Percentiles rank a stretch among this genome's conserved stretches.
phyloP scores from a whole-genome alignment of 1,284 basidiomycete species.

The Ceratobasidium papillatum region DNA sequence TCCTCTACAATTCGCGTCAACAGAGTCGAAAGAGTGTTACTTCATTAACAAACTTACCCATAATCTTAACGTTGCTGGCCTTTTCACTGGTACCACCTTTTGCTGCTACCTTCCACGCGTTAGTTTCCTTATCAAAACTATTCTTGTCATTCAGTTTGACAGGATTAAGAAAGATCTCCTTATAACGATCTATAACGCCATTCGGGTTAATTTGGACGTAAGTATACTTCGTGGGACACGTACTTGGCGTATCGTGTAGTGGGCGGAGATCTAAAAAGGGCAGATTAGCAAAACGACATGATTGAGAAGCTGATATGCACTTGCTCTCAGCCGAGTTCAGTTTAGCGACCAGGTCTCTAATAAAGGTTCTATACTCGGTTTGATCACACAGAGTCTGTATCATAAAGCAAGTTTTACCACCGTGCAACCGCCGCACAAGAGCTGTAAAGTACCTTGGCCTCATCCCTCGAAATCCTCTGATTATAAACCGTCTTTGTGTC shows the following conservation, averaged over 20 bases:
- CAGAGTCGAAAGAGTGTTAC: no score
- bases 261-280: slow-evolving; percentile 14
- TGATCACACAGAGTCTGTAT: neutral
- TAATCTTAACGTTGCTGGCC: neutral
- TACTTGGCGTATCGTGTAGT: slow-evolving; percentile 10
- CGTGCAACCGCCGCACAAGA: neutral
- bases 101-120: neutral
- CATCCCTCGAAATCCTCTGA: neutral
- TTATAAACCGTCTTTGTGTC: neutral
- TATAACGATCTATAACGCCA: neutral
- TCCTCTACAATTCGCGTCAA: neutral
- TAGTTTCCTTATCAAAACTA: neutral
- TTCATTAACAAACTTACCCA: neutral
- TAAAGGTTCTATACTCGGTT: neutral
- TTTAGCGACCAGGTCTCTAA: neutral
- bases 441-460: neutral
- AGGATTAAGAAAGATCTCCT: neutral
- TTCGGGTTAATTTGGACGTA: neutral
- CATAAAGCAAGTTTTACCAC: neutral
- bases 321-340: slow-evolving; percentile 6
- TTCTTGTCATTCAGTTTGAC: neutral
- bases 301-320: neutral
- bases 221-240: neutral
- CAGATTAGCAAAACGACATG: neutral
- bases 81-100: neutral